Evolutionary conservation across 139 green algal species (phyloP), one percentile per base, ranked within the genome.

Genomic region (Picochlorum sp.): DNA sequence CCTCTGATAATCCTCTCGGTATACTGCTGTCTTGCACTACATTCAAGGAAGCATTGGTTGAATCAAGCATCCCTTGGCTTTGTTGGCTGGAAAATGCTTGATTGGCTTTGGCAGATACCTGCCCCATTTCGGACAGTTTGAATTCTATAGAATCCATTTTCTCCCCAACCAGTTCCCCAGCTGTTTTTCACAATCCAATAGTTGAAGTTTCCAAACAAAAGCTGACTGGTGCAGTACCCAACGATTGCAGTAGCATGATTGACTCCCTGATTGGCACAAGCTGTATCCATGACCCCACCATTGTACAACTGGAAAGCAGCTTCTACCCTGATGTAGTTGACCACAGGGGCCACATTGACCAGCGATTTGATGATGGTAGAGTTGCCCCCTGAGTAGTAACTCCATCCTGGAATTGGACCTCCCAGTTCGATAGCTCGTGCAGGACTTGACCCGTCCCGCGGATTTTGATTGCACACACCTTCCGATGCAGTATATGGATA

Each of bases 181-280:
- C 18, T 30, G 51, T 59, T 59, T 34, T 59, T 59, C 13, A 59
- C 51, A 30, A 59, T 38, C 51, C 51, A 59, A 14, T 59, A 59
- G 23, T 30, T 30, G 21, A 38, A 30, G 7, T 15, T 59, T 59
- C 51, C 51, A 16, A 59, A 30, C 51, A 59, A 41, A 59, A 59
- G 14, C 13, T 6, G 9, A 9, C 23, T 59, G 8, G 47, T 4
- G n/a, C 47, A 54, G 21, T 34, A 59, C 15, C 51, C 51, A 11
- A 37, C 20, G 10, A 59, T 28, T 5, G 21, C 6, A 15, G 21
- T 59, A 9, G 51, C 51, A 59, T 59, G 51, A 14, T 26, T 59
- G 51, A 59, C 23, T 10, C 11, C 6, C 11, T 15, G 6, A 41
- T 14, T 18, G 38, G n/a, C 3, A 21, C 51, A 59, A 4, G 51